Conservation (phyloP, 257 asterid species). For the Solanum etuberosum region DNA sequence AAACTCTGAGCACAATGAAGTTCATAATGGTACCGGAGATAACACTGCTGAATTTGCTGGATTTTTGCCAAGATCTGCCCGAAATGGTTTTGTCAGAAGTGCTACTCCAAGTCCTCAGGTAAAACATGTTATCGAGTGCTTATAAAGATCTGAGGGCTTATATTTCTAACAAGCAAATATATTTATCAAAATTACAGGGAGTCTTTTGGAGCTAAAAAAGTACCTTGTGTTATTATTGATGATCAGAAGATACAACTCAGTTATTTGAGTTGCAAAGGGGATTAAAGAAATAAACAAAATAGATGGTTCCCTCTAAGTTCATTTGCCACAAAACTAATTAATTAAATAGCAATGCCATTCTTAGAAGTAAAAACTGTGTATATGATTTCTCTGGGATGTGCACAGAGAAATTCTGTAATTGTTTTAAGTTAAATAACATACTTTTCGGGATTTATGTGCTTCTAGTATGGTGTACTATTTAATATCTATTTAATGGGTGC, state of each 20-base stretch:
- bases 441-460: background rate
- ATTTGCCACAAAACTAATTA: background rate
- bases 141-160: too few relatives aligned
- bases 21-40: constrained; percentile 26
- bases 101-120: constrained; percentile 82
- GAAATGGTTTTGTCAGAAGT: constrained; percentile 30
- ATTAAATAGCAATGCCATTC: background rate
- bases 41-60: constrained; percentile 44
- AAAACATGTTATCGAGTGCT: background rate
- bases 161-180: too few relatives aligned
- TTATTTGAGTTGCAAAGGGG: background rate
- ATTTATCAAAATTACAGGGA: too few relatives aligned
- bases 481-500: background rate
- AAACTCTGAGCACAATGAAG: constrained; percentile 32
- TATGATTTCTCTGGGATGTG: background rate
- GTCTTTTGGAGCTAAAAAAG: background rate
- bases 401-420: background rate
- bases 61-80: constrained; percentile 36
- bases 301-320: background rate
- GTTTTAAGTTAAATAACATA: background rate
- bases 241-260: background rate
- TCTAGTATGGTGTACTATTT: background rate
- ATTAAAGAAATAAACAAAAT: background rate
- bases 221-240: background rate
- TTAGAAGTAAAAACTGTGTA: background rate